A percentile compares a stretch with the other conserved stretches of the same genome.
Conservation (phyloP, 108 stramenopile species). For the Mayamaea pseudoterrestris region DNA sequence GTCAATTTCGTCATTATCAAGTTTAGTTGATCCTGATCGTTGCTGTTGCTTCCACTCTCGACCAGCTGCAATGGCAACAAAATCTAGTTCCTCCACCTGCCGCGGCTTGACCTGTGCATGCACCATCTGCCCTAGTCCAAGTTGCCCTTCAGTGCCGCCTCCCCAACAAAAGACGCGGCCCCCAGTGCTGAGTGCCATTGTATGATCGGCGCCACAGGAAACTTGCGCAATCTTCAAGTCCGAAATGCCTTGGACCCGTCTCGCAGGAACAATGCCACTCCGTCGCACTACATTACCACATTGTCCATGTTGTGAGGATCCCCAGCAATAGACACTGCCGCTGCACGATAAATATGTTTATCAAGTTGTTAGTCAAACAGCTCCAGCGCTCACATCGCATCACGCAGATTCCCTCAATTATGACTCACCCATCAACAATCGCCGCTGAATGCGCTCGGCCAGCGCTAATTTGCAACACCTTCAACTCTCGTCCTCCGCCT, state of each 20-base stretch:
- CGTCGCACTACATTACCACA: conserved; percentile 36
- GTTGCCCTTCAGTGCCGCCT: conserved; percentile 85
- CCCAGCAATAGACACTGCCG: conserved; percentile 73
- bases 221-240: conserved; percentile 51
- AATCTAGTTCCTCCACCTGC: conserved; percentile 39
- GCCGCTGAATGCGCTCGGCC: conserved; percentile 65
- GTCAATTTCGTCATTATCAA: not conserved
- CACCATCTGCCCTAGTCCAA: conserved; percentile 69
- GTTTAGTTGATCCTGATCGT: not conserved
- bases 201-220: conserved; percentile 90
- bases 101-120: conserved; percentile 30
- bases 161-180: conserved; percentile 89
- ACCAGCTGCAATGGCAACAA: conserved; percentile 38
- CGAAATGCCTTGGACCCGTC: conserved; percentile 45
- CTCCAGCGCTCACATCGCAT: too few species aligned
- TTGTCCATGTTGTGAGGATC: conserved; percentile 56
- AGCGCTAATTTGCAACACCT: conserved; percentile 40
- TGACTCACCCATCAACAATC: conserved; percentile 28
- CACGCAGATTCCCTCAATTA: too few species aligned
- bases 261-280: conserved; percentile 31
- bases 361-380: too few species aligned
- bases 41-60: conserved; percentile 19
- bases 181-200: conserved; percentile 72
- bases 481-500: conserved; percentile 7
- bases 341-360: too few species aligned